Base-by-base conservation (phyloP, 2,329 filamentous ascomycete species). In the Colletotrichum aenigma region DNA sequence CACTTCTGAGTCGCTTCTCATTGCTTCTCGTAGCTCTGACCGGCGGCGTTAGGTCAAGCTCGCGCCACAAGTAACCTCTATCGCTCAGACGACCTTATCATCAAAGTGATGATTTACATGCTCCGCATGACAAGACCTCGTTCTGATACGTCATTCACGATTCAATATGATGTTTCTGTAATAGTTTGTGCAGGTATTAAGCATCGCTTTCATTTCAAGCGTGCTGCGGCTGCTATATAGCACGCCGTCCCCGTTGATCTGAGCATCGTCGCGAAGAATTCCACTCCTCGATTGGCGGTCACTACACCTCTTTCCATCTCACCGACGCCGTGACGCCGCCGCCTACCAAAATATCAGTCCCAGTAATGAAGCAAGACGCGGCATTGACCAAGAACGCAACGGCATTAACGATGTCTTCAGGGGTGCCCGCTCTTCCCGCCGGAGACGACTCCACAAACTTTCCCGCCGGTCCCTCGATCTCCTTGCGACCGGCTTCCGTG, bases 221-320 rank as follows among this genome's bases (percentile, higher is more conserved):
- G 4, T 18, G 7, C 15, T 38, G 34, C 34, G 0, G 34, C 34
- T 36, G 34, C 15, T 6, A 4, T 12, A 32, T 32, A 4, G 4
- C 10, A 32, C 32, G 4, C 30, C 36, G 8, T 38, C 16, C 36
- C 8, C 36, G 4, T 16, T 43, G 16, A 8, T 43, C 8, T 18
- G 2, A 48, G 3, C 38, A 48, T 6, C 0, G 5, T n/a, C 18
- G 3, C 0, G 38, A 48, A n/a, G 38, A n/a, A n/a, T 48, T 0
- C 0, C 9, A n/a, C 38, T 48, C 4, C 18, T 48, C 38, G 38
- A 48, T 48, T 0, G 38, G 0, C 38, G 38, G 9, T 4, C 4
- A 48, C 3, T 48, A 6, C 38, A 12, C 38, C 18, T 48, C 18
- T 5, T 5, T 64, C 30, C 36, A 38, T 6, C 61, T 30, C 7